A percentile compares a stretch with the other conserved stretches of the same genome.
Conservation (phyloP, 2,329 filamentous ascomycete genomes). For the Cytospora piceicola region DNA sequence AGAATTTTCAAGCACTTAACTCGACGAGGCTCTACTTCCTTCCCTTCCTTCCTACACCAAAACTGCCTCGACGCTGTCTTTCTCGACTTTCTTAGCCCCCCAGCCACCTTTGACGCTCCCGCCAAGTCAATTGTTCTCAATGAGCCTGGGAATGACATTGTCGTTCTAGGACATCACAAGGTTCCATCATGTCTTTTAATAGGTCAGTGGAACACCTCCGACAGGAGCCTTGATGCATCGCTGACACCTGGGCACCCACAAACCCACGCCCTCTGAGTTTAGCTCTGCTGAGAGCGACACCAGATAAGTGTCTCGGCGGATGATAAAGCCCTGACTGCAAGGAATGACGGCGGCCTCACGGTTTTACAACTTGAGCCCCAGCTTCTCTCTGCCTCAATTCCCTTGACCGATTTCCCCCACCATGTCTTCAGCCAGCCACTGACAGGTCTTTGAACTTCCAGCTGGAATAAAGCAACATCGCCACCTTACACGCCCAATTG, state of each 20-base stretch:
- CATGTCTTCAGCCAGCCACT: background rate
- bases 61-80: slow-evolving; percentile 42
- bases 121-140: background rate
- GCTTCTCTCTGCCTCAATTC: background rate
- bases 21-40: too few species aligned
- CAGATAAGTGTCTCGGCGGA: background rate
- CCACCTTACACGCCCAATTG: background rate
- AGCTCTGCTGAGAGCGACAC: background rate
- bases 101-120: background rate
- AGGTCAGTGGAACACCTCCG: background rate
- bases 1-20: background rate
- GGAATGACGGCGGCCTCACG: background rate
- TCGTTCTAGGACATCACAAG: background rate
- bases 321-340: background rate
- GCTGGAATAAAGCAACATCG: background rate
- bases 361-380: background rate
- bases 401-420: background rate
- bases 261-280: background rate
- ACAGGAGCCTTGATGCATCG: background rate
- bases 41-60: background rate
- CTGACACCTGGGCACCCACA: background rate
- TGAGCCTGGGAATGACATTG: background rate
- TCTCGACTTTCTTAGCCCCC: background rate
- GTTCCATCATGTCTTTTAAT: background rate
- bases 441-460: background rate